Conservation (phyloP, 2,329 filamentous ascomycete genomes). For the Aspergillus sp. region DNA sequence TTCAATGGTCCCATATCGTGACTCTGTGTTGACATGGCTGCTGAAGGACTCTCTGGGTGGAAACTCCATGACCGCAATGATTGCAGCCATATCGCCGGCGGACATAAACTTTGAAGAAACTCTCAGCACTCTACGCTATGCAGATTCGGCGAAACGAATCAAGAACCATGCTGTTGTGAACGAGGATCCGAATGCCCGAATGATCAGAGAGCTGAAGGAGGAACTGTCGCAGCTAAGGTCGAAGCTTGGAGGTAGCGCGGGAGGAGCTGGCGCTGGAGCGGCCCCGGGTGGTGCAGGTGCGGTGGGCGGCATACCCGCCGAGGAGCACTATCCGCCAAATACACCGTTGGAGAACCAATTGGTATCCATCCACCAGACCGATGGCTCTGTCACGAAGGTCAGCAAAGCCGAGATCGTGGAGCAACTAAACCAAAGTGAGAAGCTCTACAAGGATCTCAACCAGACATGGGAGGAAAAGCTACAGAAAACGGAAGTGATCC, state of each 20-base stretch:
- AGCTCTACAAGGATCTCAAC: constrained; percentile 88
- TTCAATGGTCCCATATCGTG: constrained; percentile 84
- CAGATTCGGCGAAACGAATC: constrained; percentile 95
- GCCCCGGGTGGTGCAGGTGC: constrained; percentile 38
- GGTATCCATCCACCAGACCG: constrained; percentile 79
- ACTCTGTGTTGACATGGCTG: constrained; percentile 92
- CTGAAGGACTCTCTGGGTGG: constrained; percentile 94
- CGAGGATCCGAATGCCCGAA: constrained; percentile 95
- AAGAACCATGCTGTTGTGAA: constrained; percentile 99
- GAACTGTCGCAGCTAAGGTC: constrained; percentile 76
- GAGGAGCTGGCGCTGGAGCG: constrained; percentile 34
- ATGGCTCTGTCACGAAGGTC: constrained; percentile 85
- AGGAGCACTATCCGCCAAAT: constrained; percentile 82
- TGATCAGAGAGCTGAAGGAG: constrained; percentile 97
- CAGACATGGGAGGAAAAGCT: constrained; percentile 99
- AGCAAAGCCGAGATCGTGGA: constrained; percentile 98
- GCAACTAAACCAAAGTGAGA: constrained; percentile 91
- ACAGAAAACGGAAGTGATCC: constrained; percentile 88
- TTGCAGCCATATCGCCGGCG: constrained; percentile 93
- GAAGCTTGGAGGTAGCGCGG: constrained; percentile 60
- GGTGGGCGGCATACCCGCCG: constrained; percentile 44
- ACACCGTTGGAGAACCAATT: constrained; percentile 93
- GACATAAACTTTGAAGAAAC: constrained; percentile 99
- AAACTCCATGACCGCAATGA: constrained; percentile 99
- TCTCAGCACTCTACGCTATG: constrained; percentile 86